Percentiles rank a stretch among this genome's conserved stretches.
Evolutionary conservation across 2,329 filamentous ascomycete genomes (phyloP).

Genomic region (Ophiocordyceps camponoti-leonardi): DNA sequence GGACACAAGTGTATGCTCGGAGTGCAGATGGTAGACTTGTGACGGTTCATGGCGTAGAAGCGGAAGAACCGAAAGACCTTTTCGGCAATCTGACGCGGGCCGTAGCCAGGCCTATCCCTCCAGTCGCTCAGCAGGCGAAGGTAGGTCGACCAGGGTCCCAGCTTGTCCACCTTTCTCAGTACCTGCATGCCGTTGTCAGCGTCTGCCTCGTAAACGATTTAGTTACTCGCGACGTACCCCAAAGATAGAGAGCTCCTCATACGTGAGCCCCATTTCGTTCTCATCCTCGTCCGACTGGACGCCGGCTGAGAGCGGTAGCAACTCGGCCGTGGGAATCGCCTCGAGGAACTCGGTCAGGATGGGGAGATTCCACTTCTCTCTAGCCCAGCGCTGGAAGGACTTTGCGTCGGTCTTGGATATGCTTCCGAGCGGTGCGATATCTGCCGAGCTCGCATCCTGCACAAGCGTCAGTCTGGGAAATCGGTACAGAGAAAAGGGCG

Average conservation of each 20-base stretch:
- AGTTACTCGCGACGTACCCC: slow-evolving; percentile 7
- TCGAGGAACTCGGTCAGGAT: slow-evolving; percentile 46
- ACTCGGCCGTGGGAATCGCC: slow-evolving; percentile 37
- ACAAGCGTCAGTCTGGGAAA: neutral
- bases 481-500: neutral
- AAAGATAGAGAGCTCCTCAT: slow-evolving; percentile 21
- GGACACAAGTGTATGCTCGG: slow-evolving; percentile 26
- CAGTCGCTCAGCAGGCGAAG: slow-evolving; percentile 21
- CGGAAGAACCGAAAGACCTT: slow-evolving; percentile 25
- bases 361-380: slow-evolving; percentile 37
- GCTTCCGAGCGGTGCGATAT: slow-evolving; percentile 36
- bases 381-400: slow-evolving; percentile 42
- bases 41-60: slow-evolving; percentile 43
- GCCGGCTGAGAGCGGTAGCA: slow-evolving; percentile 22
- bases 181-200: neutral
- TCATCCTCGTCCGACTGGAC: neutral
- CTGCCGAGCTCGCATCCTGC: slow-evolving; percentile 32
- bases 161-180: slow-evolving; percentile 21
- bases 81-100: slow-evolving; percentile 19
- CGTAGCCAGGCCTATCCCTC: slow-evolving; percentile 10
- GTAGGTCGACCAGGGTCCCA: slow-evolving; percentile 22
- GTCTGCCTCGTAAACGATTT: neutral
- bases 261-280: slow-evolving; percentile 22
- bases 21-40: too few species aligned
- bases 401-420: slow-evolving; percentile 47